A percentile compares a stretch with the other conserved stretches of the same genome.
phyloP scores from a whole-genome alignment of 169 alveolate species.

The Plasmodium malariae region DNA sequence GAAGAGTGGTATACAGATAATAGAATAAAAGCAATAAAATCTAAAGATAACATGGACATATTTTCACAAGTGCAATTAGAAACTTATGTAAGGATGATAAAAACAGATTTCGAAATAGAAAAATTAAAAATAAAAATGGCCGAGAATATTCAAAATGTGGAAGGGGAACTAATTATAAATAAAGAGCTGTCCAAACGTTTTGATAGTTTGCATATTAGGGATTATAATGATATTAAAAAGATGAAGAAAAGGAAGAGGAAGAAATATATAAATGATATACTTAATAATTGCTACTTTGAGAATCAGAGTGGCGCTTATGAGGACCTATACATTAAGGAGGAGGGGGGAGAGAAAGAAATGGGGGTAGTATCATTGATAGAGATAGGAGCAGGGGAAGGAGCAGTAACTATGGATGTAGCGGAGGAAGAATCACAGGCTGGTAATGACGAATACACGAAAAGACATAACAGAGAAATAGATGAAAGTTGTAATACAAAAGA shows the following conservation, averaged over 20 bases:
- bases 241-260: constrained; percentile 50
- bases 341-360: neutral
- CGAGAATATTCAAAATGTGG: constrained; percentile 72
- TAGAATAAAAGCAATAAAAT: constrained; percentile 83
- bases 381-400: neutral
- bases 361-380: neutral
- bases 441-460: neutral
- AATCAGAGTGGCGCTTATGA: neutral
- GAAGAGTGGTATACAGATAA: constrained; percentile 87
- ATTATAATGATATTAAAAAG: constrained; percentile 56
- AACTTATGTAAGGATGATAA: constrained; percentile 87
- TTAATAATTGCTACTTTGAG: constrained; percentile 17
- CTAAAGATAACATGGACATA: constrained; percentile 85
- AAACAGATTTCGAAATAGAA: constrained; percentile 89
- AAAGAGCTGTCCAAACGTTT: constrained; percentile 25
- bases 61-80: constrained; percentile 89
- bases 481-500: neutral
- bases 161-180: constrained; percentile 63
- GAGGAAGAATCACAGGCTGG: neutral
- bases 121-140: constrained; percentile 83
- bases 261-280: constrained; percentile 42
- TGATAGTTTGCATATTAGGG: constrained; percentile 19
- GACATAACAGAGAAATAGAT: neutral
- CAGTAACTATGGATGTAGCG: neutral
- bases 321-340: constrained; percentile 19